Percentiles rank a stretch among this genome's conserved stretches.
Evolutionary conservation across 2,329 filamentous ascomycete genomes (phyloP).

Genomic region (Phialemonium atrogriseum): DNA sequence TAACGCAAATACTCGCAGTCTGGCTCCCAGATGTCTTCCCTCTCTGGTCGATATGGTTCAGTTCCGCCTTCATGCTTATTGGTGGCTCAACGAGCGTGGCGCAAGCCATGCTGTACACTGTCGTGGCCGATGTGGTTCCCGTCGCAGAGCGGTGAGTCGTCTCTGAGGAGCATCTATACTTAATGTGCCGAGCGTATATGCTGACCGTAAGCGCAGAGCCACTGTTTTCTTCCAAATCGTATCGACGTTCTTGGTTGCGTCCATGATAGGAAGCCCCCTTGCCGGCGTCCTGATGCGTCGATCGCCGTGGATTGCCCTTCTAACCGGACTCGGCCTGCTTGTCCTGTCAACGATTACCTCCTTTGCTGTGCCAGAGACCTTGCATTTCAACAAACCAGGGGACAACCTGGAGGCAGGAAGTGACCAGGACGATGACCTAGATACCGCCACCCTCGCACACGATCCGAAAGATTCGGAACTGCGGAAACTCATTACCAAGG

Average conservation of each 20-base stretch:
- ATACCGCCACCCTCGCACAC: background rate
- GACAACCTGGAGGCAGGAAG: conserved; percentile 15
- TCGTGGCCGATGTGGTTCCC: conserved; percentile 33
- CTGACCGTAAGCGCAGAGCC: conserved; percentile 17
- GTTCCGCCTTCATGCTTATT: conserved; percentile 26
- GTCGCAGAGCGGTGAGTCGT: conserved; percentile 15
- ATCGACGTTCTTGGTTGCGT: conserved; percentile 27
- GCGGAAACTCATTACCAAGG: conserved; percentile 15
- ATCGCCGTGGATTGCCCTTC: conserved; percentile 31
- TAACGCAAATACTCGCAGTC: conserved; percentile 24
- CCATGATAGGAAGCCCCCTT: conserved; percentile 29
- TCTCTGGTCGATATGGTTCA: conserved; percentile 28
- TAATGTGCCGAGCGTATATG: too few species aligned
- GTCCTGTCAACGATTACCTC: conserved; percentile 19
- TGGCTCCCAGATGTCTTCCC: conserved; percentile 28
- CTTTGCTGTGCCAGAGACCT: conserved; percentile 33
- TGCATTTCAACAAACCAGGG: conserved; percentile 19
- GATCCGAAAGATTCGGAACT: conserved; percentile 4
- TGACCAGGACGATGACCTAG: conserved; percentile 4
- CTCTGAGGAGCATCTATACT: background rate
- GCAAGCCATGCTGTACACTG: conserved; percentile 35
- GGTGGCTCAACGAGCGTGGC: conserved; percentile 31
- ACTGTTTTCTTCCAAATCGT: conserved; percentile 31
- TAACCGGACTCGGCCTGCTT: conserved; percentile 22
- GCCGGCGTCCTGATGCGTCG: conserved; percentile 29